phyloP scores from a whole-genome alignment of 2,329 filamentous ascomycete species.

The Immersiporthe knoxdaviesiana region DNA sequence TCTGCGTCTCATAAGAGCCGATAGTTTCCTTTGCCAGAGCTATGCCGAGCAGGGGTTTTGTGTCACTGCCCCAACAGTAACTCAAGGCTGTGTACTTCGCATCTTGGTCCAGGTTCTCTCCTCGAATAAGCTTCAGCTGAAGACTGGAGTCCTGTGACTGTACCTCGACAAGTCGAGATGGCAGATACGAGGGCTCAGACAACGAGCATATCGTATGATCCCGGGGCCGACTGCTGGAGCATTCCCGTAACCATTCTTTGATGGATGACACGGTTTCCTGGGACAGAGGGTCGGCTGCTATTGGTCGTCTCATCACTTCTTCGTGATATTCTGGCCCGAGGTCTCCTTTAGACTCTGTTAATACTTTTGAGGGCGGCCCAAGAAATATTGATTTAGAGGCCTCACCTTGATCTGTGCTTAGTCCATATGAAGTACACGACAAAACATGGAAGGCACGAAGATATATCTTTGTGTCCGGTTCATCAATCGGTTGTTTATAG shows the following conservation, averaged over 20 bases:
- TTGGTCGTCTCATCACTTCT: neutral
- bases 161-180: neutral
- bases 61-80: neutral
- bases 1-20: neutral
- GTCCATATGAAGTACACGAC: too few relatives aligned
- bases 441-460: too few relatives aligned
- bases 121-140: neutral
- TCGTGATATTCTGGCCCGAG: neutral
- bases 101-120: neutral
- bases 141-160: neutral
- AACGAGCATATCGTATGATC: neutral
- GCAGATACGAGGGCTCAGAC: neutral
- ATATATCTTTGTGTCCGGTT: too few relatives aligned
- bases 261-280: neutral
- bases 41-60: neutral
- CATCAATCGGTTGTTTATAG: too few relatives aligned
- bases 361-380: too few relatives aligned
- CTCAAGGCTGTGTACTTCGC: neutral
- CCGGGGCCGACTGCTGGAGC: neutral
- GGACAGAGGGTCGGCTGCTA: conserved; percentile 1
- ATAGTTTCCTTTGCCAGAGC: neutral
- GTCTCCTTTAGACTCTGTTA: neutral
- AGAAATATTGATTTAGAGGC: neutral
- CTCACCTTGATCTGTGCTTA: neutral
- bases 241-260: neutral